Evolutionary conservation across 2,329 filamentous ascomycete genomes (phyloP).

Genomic region (Thyridium curvatum): DNA sequence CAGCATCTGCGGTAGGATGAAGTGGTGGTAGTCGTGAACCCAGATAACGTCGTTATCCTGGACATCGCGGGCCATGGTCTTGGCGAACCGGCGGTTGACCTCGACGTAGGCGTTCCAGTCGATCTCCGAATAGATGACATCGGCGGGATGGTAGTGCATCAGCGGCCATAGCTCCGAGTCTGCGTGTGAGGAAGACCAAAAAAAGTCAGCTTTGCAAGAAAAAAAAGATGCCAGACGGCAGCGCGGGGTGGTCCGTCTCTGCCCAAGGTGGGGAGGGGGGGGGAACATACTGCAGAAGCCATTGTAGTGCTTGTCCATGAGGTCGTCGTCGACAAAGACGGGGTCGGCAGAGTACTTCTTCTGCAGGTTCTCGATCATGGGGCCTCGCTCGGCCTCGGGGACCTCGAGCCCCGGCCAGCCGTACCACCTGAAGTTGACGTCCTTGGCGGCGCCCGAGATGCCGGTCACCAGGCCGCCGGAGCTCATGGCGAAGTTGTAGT

Average conservation of each 20-base stretch:
- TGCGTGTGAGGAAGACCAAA: too few relatives aligned
- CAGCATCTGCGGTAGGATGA: constrained; percentile 93
- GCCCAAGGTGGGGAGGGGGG: background rate
- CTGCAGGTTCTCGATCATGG: constrained; percentile 71
- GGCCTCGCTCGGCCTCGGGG: constrained; percentile 71
- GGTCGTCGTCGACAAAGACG: constrained; percentile 87
- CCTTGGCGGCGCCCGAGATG: constrained; percentile 83
- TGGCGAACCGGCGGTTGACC: constrained; percentile 87
- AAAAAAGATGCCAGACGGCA: background rate
- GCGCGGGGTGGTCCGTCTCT: background rate
- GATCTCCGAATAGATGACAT: constrained; percentile 95
- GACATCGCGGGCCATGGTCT: constrained; percentile 79
- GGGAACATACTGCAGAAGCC: constrained; percentile 78
- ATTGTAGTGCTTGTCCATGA: constrained; percentile 95
- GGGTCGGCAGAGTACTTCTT: constrained; percentile 86
- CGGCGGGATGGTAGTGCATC: constrained; percentile 97
- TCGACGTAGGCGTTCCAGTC: constrained; percentile 91
- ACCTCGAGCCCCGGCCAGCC: constrained; percentile 95
- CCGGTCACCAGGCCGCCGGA: constrained; percentile 94
- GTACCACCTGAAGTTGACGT: constrained; percentile 96
- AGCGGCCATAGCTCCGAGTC: constrained; percentile 98
- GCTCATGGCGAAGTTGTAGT: constrained; percentile 93
- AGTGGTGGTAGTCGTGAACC: constrained; percentile 98
- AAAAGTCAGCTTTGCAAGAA: too few relatives aligned
- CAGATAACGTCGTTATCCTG: constrained; percentile 92